phyloP scores from a whole-genome alignment of 2,329 filamentous ascomycete genomes.

The Alternaria rosae region DNA sequence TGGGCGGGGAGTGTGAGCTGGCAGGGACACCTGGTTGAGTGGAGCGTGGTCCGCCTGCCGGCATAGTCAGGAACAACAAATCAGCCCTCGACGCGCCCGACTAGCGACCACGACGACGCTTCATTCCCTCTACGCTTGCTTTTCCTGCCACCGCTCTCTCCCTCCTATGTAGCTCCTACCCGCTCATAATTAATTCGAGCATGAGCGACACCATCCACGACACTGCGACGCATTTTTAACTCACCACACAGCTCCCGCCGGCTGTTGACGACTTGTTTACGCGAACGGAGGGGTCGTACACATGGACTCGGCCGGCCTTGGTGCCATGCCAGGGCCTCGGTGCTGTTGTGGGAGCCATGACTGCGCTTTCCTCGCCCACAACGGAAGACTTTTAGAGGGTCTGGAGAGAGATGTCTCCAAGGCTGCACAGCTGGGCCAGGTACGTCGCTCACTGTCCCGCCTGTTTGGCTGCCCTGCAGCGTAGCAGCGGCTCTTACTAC shows the following conservation, averaged over 20 bases:
- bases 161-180: constrained; percentile 13
- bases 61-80: constrained; percentile 20
- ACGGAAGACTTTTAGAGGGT: constrained; percentile 76
- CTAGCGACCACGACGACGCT: not conserved
- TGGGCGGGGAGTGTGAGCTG: constrained; percentile 24
- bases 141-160: constrained; percentile 12
- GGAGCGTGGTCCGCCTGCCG: constrained; percentile 6
- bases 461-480: constrained; percentile 13
- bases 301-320: constrained; percentile 29
- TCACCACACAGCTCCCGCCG: constrained; percentile 1
- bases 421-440: constrained; percentile 89
- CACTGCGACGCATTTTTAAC: constrained; percentile 7
- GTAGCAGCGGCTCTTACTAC: constrained; percentile 20
- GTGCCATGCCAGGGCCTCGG: constrained; percentile 42
- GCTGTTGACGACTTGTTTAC: not conserved
- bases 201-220: constrained; percentile 24
- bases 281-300: constrained; percentile 17
- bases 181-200: constrained; percentile 17
- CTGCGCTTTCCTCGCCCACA: constrained; percentile 83
- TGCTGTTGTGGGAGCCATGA: constrained; percentile 88
- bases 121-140: constrained; percentile 3
- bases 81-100: constrained; percentile 11
- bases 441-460: constrained; percentile 55
- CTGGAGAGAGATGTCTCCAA: constrained; percentile 88
- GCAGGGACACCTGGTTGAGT: constrained; percentile 19